Percentiles rank a stretch among this genome's conserved stretches.
Evolutionary conservation across 257 asterid genomes (phyloP).

Genomic region (Euphrasia confusa): DNA sequence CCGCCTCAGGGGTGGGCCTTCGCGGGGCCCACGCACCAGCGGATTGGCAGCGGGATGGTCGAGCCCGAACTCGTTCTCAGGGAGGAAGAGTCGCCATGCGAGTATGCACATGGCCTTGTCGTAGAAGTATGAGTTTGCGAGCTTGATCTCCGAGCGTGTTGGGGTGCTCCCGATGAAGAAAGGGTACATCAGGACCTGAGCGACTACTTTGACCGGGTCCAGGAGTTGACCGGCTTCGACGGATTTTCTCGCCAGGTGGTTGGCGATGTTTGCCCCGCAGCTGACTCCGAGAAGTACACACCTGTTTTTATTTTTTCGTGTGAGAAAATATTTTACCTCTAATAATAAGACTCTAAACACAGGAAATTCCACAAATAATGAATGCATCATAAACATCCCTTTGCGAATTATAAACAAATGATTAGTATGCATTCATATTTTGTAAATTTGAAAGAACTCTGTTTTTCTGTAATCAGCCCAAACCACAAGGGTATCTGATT

Average conservation of each 20-base stretch:
- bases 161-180: conserved; percentile 82
- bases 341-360: not conserved
- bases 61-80: conserved; percentile 63
- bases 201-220: conserved; percentile 91
- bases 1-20: conserved; percentile 67
- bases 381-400: not conserved
- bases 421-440: not conserved
- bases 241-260: conserved; percentile 69
- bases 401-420: no score
- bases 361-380: not conserved
- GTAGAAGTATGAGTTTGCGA: conserved; percentile 78
- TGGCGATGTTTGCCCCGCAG: conserved; percentile 84
- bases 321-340: not conserved
- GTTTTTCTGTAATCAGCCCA: no score
- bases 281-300: conserved; percentile 92
- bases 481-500: no score
- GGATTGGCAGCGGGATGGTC: conserved; percentile 94
- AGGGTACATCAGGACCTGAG: conserved; percentile 90
- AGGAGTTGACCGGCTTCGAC: conserved; percentile 68
- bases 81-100: conserved; percentile 78
- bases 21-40: conserved; percentile 36
- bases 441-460: no score
- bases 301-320: conserved; percentile 35
- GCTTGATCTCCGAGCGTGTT: conserved; percentile 76
- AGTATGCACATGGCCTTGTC: conserved; percentile 83